Conservation (phyloP, 116 monocot genomes). For the Papilionanthe hybrid region DNA sequence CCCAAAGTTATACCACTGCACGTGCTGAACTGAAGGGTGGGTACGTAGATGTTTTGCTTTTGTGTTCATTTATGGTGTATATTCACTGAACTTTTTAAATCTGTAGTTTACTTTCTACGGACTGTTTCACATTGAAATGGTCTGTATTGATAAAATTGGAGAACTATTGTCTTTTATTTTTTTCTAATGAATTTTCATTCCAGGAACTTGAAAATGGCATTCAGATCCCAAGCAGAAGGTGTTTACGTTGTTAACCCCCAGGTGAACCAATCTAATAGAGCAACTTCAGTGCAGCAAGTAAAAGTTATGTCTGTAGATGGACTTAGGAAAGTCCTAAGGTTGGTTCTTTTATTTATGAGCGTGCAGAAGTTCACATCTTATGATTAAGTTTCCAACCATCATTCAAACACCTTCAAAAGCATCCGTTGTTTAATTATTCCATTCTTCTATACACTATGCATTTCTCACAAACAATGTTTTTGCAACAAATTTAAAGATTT, state of each 20-base stretch:
- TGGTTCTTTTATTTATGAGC: neutral
- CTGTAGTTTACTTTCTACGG: neutral
- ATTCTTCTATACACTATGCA: neutral
- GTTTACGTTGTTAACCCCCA: constrained; percentile 67
- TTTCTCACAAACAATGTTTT: neutral
- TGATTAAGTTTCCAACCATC: neutral
- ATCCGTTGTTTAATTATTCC: neutral
- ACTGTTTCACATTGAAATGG: constrained; percentile 2
- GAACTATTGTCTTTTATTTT: neutral
- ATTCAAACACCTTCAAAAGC: neutral
- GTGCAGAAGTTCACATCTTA: neutral
- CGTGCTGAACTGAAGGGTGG: constrained; percentile 87
- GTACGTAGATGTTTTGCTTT: constrained; percentile 33
- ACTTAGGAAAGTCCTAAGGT: constrained; percentile 78
- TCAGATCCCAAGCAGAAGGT: constrained; percentile 46
- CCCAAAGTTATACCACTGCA: constrained; percentile 51
- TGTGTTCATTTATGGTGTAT: neutral
- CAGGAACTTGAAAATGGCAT: constrained; percentile 61
- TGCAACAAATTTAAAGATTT: neutral
- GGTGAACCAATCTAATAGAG: constrained; percentile 19
- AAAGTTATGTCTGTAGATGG: constrained; percentile 80
- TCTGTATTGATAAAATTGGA: neutral
- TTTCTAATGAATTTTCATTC: constrained; percentile 7
- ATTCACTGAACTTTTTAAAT: neutral
- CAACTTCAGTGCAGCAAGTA: constrained; percentile 34